phyloP scores from a whole-genome alignment of 202 grass and related monocot species.

The Brachypodium distachyon region DNA sequence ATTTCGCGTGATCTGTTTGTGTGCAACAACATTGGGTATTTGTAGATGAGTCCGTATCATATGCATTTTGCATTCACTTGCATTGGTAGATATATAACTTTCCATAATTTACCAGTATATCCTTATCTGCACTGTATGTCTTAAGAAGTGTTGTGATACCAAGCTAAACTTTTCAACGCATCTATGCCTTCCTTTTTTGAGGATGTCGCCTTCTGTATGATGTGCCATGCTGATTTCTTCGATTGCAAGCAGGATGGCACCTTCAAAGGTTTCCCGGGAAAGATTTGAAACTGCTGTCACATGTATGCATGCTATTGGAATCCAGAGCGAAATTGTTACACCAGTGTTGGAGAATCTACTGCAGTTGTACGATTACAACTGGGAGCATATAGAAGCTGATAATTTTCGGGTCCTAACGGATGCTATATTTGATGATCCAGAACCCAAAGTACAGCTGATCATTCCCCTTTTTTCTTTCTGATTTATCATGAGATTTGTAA shows the following conservation, averaged over 20 bases:
- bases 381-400: slow-evolving; percentile 66
- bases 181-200: background rate
- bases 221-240: slow-evolving; percentile 14
- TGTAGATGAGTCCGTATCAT: background rate
- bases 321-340: background rate
- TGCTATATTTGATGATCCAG: slow-evolving; percentile 16
- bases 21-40: background rate
- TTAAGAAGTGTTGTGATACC: background rate
- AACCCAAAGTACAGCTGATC: slow-evolving; percentile 25
- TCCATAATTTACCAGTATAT: background rate
- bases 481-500: slow-evolving; percentile 1
- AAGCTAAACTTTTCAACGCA: background rate
- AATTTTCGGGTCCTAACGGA: slow-evolving; percentile 29
- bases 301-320: background rate
- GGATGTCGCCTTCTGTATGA: background rate
- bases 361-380: slow-evolving; percentile 21
- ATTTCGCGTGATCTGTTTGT: background rate
- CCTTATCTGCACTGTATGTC: background rate
- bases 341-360: background rate
- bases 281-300: background rate
- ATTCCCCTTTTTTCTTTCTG: slow-evolving; percentile 10
- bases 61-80: background rate
- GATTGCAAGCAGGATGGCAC: slow-evolving; percentile 11
- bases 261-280: background rate
- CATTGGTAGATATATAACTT: background rate